These are phyloP conservation scores for Encephalitozoon romaleae DNA, from an alignment of 371 early-diverging fungal genomes.

Conservation along the genomic window DNA sequence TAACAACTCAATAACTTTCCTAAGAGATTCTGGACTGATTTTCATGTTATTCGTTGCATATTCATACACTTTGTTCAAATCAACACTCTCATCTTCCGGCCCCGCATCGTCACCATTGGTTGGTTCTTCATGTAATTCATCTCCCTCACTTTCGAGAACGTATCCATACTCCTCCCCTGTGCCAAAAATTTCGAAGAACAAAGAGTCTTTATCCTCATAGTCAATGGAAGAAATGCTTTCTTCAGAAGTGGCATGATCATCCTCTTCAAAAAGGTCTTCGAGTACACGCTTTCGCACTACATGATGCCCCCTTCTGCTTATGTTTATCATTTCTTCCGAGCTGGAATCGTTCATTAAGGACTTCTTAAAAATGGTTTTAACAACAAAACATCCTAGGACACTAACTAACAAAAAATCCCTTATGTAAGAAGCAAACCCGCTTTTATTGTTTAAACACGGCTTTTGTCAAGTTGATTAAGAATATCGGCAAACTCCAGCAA, in stretches of 20 bases:
- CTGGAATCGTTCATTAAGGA: conserved; percentile 20
- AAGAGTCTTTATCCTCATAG: conserved; percentile 12
- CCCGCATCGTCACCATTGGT: background rate
- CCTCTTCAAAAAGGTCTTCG: conserved; percentile 23
- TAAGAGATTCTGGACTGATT: background rate
- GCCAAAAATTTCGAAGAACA: conserved; percentile 51
- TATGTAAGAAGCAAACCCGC: background rate
- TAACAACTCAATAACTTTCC: conserved; percentile 1
- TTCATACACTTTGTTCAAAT: background rate
- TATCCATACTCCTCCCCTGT: conserved; percentile 47
- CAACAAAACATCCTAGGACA: background rate
- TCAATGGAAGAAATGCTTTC: background rate
- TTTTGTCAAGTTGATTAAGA: conserved; percentile 42
- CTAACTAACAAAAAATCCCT: background rate
- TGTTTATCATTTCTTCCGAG: conserved; percentile 27
- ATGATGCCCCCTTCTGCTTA: background rate
- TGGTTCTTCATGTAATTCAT: background rate
- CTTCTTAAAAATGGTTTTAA: background rate
- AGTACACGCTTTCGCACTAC: background rate
- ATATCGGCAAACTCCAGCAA: conserved; percentile 49
- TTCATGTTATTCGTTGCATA: conserved; percentile 2
- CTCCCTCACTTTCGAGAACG: conserved; percentile 19
- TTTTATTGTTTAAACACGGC: conserved; percentile 9
- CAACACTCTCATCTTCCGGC: background rate
- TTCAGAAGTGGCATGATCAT: background rate